Evolutionary conservation across 2,329 filamentous ascomycete genomes (phyloP).

Genomic region (Dactylellina parvicollis): DNA sequence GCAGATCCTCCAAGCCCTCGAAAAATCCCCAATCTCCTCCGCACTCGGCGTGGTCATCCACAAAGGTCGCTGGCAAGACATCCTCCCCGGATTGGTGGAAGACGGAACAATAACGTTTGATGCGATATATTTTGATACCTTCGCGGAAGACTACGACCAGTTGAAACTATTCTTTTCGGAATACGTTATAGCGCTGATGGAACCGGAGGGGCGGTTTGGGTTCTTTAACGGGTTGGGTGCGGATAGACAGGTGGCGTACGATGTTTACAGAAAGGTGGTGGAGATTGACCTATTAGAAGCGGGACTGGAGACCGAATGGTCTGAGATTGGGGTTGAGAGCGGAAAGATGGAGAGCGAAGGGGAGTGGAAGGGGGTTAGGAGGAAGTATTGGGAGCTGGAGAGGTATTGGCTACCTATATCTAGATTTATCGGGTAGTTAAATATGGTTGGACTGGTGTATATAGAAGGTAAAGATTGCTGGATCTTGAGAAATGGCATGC

Average conservation of each 20-base stretch:
- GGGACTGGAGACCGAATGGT: slow-evolving; percentile 89
- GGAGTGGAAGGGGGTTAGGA: slow-evolving; percentile 85
- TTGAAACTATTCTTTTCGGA: slow-evolving; percentile 89
- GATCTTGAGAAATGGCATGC: background rate
- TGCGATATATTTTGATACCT: slow-evolving; percentile 96
- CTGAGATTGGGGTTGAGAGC: slow-evolving; percentile 77
- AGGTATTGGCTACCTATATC: slow-evolving; percentile 79
- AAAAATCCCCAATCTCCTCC: slow-evolving; percentile 74
- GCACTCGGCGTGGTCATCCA: slow-evolving; percentile 70
- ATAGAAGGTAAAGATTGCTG: slow-evolving; percentile 4
- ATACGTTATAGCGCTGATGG: slow-evolving; percentile 80
- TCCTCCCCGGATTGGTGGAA: slow-evolving; percentile 74
- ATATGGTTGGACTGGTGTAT: slow-evolving; percentile 52
- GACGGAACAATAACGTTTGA: slow-evolving; percentile 75
- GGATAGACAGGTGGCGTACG: slow-evolving; percentile 90
- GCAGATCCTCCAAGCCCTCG: slow-evolving; percentile 75
- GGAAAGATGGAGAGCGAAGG: slow-evolving; percentile 65
- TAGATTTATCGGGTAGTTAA: slow-evolving; percentile 73
- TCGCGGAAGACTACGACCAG: slow-evolving; percentile 90
- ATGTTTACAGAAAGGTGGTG: slow-evolving; percentile 91
- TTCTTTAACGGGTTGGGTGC: slow-evolving; percentile 92
- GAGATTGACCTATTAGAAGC: slow-evolving; percentile 91
- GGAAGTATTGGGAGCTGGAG: slow-evolving; percentile 88
- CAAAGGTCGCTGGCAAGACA: slow-evolving; percentile 81
- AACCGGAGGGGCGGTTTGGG: slow-evolving; percentile 80